phyloP scores from a whole-genome alignment of 495 filamentous ascomycete genomes.

The Penicillium flavigenum region DNA sequence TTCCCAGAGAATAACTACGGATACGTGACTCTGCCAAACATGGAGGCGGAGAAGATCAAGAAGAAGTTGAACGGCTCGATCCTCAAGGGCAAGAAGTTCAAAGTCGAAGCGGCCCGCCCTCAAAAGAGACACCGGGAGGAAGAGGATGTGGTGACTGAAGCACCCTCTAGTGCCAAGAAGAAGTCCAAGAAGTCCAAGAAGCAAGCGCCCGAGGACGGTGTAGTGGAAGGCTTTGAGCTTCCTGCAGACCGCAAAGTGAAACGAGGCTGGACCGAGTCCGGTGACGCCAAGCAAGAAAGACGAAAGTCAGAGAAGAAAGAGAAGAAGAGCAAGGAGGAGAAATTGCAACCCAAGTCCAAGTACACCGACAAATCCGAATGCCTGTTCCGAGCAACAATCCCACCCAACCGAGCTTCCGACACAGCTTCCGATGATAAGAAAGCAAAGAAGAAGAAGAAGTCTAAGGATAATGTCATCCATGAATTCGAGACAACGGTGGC shows the following conservation, averaged over 20 bases:
- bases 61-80: constrained; percentile 91
- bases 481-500: constrained; percentile 80
- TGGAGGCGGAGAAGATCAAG: constrained; percentile 82
- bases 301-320: constrained; percentile 47
- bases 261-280: constrained; percentile 81
- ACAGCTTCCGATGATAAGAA: constrained; percentile 37
- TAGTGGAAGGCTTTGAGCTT: constrained; percentile 69
- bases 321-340: constrained; percentile 55
- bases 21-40: constrained; percentile 74
- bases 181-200: constrained; percentile 64
- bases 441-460: constrained; percentile 50
- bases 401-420: constrained; percentile 50
- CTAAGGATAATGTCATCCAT: constrained; percentile 66
- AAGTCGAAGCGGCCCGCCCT: constrained; percentile 74
- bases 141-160: constrained; percentile 20
- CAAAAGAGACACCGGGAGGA: constrained; percentile 47
- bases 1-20: constrained; percentile 91
- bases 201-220: constrained; percentile 56
- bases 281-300: constrained; percentile 49
- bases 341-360: constrained; percentile 64
- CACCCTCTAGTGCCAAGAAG: constrained; percentile 35
- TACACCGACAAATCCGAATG: constrained; percentile 76
- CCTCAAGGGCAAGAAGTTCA: constrained; percentile 80
- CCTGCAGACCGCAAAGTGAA: constrained; percentile 75
- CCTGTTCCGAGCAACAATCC: constrained; percentile 79